Base-by-base conservation (phyloP, 176 grass and related monocot species). In the Miscanthus lutarioriparius region DNA sequence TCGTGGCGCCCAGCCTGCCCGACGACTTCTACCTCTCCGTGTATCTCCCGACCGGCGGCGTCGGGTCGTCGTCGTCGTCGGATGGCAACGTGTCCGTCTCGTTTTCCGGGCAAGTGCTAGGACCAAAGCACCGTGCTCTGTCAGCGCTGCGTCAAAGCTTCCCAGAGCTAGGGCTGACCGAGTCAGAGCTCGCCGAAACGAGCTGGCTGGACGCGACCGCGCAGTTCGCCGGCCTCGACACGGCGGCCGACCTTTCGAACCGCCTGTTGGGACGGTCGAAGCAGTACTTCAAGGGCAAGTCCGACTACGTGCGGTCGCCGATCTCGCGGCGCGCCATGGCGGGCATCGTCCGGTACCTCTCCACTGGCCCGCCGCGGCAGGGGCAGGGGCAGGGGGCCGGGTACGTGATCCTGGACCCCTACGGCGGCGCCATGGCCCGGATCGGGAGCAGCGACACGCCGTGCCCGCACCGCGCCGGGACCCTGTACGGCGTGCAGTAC, bases 131-230 rank as follows among this genome's bases (percentile, higher is more conserved):
- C 0, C 11, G 0, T 0, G 86, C 88, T 11, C 3, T 89, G 27
- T 70, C 81, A 1, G 27, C 78, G 27, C 16, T 92, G 15, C 75
- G 7, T 28, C 27, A 61, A 6, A 33, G 47, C 28, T 94, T 91
- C 47, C 92, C 90, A 0, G 88, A 92, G 88, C 70, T 97, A 3
- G 47, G 28, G 0, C 10, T 94, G 7, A 5, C 27, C 12, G 81
- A 82, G 59, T 61, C n/a, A 9, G 63, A 91, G 5, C 33, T 87
- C 2, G 4, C 25, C 6, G 92, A 92, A 45, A 48, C 70, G 74
- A 97, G 86, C 2, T 94, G 95, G 95, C 14, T 92, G 48, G 90
- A 91, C 2, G 90, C 95, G 23, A 63, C 86, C 2, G 92, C 81
- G 2, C 72, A 20, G 22, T 86, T 85, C 63, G 88, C 92, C 4